Conservation (phyloP, 2,329 filamentous ascomycete species). For the Eutypa lata region DNA sequence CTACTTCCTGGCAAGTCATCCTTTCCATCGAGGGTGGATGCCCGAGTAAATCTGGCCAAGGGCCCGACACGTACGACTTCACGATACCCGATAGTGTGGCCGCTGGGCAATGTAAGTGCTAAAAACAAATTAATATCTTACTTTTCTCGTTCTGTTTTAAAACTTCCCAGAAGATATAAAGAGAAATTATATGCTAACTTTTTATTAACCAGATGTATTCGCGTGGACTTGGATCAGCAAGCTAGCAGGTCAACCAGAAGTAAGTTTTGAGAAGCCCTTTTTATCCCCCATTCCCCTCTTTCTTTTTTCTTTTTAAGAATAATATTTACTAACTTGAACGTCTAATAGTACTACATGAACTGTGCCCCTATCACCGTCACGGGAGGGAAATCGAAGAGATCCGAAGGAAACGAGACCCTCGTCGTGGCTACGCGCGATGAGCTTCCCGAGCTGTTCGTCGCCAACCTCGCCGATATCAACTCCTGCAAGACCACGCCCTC, state of each 20-base stretch:
- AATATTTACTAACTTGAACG: too few species aligned
- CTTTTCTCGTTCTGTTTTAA: too few species aligned
- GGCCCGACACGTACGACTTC: slow-evolving; percentile 51
- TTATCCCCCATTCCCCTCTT: too few species aligned
- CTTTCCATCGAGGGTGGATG: slow-evolving; percentile 68
- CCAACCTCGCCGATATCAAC: slow-evolving; percentile 53
- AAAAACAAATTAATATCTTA: too few species aligned
- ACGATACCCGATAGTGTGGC: slow-evolving; percentile 58
- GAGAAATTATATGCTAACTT: too few species aligned
- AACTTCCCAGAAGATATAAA: too few species aligned
- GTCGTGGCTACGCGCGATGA: slow-evolving; percentile 41
- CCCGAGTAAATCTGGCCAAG: slow-evolving; percentile 43
- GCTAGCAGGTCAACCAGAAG: slow-evolving; percentile 64
- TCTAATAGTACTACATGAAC: slow-evolving; percentile 82
- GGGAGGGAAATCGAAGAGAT: slow-evolving; percentile 22
- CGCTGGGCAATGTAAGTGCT: slow-evolving; percentile 61
- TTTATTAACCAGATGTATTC: too few species aligned
- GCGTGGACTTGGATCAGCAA: slow-evolving; percentile 77
- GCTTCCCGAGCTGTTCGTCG: slow-evolving; percentile 67
- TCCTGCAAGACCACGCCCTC: slow-evolving; percentile 51
- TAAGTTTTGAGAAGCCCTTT: too few species aligned
- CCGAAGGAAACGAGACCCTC: slow-evolving; percentile 16
- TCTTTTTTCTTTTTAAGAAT: too few species aligned
- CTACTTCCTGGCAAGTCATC: slow-evolving; percentile 66
- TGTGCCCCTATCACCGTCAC: slow-evolving; percentile 63